Evolutionary conservation across 148 eudicot species (phyloP).

Genomic region (Rhododendron griersonianum): DNA sequence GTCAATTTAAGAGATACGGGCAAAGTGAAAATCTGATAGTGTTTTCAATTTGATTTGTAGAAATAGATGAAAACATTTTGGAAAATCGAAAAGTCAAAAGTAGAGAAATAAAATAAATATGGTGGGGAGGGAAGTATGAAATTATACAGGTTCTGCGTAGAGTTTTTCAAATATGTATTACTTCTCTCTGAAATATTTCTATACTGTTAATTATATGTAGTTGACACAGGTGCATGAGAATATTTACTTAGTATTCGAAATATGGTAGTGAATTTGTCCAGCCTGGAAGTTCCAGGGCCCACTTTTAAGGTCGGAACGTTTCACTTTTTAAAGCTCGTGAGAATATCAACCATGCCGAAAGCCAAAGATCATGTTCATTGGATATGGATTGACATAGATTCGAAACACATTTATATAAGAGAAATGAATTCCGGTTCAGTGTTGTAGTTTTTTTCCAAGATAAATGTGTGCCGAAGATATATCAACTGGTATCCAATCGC

Average conservation of each 20-base stretch:
- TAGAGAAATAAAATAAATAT: not conserved
- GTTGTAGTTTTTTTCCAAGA: not conserved
- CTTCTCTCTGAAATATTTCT: not conserved
- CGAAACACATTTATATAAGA: not conserved
- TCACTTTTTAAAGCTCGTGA: not conserved
- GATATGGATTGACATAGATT: not conserved
- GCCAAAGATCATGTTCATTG: not conserved
- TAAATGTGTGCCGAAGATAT: not conserved
- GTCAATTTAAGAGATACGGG: not conserved
- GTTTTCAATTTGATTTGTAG: not conserved
- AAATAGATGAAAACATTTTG: not conserved
- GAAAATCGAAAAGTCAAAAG: not conserved
- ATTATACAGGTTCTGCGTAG: not conserved
- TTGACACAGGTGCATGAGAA: not conserved
- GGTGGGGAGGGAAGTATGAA: not conserved
- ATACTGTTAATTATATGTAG: not conserved
- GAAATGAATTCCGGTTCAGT: not conserved
- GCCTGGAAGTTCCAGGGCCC: not conserved
- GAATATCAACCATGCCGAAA: not conserved
- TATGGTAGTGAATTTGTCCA: not conserved
- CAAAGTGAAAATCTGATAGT: not conserved
- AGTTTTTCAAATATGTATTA: not conserved
- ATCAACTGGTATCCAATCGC: not conserved
- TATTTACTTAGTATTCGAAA: not conserved
- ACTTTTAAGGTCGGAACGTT: not conserved